phyloP scores from a whole-genome alignment of 306 rosid species.

The Sindora glabra region DNA sequence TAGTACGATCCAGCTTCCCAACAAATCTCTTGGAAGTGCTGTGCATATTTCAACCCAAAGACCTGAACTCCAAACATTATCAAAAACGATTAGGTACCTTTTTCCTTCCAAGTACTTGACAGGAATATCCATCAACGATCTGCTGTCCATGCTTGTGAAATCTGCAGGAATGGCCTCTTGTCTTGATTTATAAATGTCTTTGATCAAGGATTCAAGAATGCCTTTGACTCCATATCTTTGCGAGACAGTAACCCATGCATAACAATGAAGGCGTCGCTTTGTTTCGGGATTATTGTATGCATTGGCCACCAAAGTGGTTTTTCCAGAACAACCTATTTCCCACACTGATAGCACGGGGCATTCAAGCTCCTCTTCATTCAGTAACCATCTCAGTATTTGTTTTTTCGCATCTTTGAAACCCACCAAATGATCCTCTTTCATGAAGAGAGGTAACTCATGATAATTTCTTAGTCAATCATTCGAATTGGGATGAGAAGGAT shows the following conservation, averaged over 20 bases:
- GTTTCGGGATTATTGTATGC: not conserved
- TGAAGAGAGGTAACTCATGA: not conserved
- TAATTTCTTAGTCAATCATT: not conserved
- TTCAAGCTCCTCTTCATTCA: not conserved
- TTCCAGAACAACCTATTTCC: conserved; percentile 1
- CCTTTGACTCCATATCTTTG: not conserved
- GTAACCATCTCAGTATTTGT: not conserved
- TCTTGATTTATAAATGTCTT: not conserved
- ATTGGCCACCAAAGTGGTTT: conserved; percentile 3
- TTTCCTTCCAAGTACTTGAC: not conserved
- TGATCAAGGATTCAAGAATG: not conserved
- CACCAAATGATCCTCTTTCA: not conserved
- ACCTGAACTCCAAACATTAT: not conserved
- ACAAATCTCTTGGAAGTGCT: not conserved
- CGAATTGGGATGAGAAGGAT: not conserved
- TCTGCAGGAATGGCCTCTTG: not conserved
- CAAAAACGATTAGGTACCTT: not conserved
- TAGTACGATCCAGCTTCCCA: not conserved
- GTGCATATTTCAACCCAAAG: not conserved
- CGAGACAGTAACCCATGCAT: not conserved
- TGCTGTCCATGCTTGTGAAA: not conserved
- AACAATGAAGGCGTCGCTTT: not conserved
- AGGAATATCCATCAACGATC: not conserved
- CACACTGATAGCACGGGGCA: not conserved
- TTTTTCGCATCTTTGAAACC: not conserved